These are phyloP conservation scores for Emergomyces orientalis DNA, from an alignment of 2,329 filamentous ascomycete genomes.

Conservation along the genomic window DNA sequence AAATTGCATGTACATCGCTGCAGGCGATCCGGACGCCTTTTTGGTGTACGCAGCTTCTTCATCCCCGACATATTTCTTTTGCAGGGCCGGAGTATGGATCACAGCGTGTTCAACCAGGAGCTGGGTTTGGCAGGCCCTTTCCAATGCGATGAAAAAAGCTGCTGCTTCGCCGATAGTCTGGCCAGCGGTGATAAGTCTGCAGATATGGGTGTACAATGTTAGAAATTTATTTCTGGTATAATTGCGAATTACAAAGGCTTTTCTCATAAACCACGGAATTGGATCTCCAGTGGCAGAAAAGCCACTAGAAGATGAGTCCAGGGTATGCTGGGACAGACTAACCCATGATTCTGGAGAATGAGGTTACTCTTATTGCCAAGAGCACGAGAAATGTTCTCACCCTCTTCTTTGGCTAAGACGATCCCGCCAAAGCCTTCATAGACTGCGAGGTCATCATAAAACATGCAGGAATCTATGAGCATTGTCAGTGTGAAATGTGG, in stretches of 20 bases:
- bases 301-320: not conserved
- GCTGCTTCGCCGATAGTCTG: constrained; percentile 64
- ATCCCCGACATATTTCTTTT: constrained; percentile 46
- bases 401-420: constrained; percentile 54
- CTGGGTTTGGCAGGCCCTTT: constrained; percentile 60
- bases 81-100: constrained; percentile 35
- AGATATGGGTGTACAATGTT: not conserved
- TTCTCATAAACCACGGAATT: not conserved
- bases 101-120: constrained; percentile 59
- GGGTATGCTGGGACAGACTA: not conserved
- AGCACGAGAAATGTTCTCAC: constrained; percentile 52
- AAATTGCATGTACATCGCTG: constrained; percentile 46
- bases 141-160: constrained; percentile 58
- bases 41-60: constrained; percentile 37
- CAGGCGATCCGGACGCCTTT: constrained; percentile 25
- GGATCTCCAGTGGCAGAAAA: not conserved
- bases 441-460: constrained; percentile 56
- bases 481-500: not conserved
- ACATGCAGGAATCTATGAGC: constrained; percentile 43
- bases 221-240: not conserved
- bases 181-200: constrained; percentile 54
- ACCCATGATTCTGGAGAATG: constrained; percentile 61
- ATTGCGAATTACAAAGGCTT: not conserved
- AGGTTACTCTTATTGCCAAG: constrained; percentile 53
- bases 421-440: constrained; percentile 57